phyloP scores from a whole-genome alignment of 2,329 filamentous ascomycete genomes.

The Akanthomyces uredinophilus region DNA sequence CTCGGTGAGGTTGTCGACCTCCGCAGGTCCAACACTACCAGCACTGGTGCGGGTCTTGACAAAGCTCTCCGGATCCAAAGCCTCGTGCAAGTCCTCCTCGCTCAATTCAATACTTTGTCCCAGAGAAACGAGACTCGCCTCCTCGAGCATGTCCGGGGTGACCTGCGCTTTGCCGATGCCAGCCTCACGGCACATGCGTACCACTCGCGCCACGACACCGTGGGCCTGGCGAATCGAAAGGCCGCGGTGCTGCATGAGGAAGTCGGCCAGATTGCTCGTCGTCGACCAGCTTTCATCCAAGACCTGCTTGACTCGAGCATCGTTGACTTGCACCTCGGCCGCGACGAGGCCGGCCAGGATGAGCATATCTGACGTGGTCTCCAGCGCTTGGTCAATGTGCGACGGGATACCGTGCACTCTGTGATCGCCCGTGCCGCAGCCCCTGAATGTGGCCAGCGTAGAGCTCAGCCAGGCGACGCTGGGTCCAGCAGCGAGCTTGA shows the following conservation, averaged over 20 bases:
- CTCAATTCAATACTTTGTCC: conserved; percentile 4
- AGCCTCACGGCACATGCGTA: conserved; percentile 10
- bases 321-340: conserved; percentile 12
- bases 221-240: conserved; percentile 15
- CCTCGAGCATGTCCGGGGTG: neutral
- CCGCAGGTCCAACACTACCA: conserved; percentile 9
- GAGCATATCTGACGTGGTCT: conserved; percentile 14
- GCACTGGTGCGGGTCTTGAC: conserved; percentile 11
- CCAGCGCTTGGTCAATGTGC: conserved; percentile 11
- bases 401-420: conserved; percentile 8
- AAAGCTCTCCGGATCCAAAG: conserved; percentile 13
- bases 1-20: neutral
- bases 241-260: conserved; percentile 12
- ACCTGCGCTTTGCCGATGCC: conserved; percentile 3
- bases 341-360: conserved; percentile 12
- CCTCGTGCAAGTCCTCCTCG: conserved; percentile 4
- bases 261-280: conserved; percentile 15
- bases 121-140: conserved; percentile 7
- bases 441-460: conserved; percentile 12
- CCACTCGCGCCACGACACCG: conserved; percentile 13
- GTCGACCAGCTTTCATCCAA: conserved; percentile 15
- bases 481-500: conserved; percentile 13
- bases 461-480: conserved; percentile 15
- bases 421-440: conserved; percentile 12
- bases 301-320: conserved; percentile 1